Evolutionary conservation across 768 basidiomycete species (phyloP).

Genomic region (Boletus tomentosulus): DNA sequence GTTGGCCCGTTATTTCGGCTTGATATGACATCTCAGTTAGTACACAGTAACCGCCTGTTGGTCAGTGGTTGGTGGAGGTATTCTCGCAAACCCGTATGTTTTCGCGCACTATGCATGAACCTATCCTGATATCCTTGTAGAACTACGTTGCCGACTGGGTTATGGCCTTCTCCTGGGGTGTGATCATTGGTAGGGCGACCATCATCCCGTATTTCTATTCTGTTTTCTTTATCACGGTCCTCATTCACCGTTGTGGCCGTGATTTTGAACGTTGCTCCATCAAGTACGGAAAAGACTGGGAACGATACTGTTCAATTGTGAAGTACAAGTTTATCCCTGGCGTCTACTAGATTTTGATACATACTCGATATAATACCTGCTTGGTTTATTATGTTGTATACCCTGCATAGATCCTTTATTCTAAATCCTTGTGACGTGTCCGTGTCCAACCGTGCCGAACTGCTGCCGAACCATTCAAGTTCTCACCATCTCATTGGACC

Average conservation of each 20-base stretch:
- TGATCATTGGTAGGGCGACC: slow-evolving; percentile 66
- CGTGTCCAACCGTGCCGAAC: neutral
- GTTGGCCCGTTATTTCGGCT: slow-evolving; percentile 8
- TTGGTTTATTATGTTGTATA: neutral
- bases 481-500: slow-evolving; percentile 23
- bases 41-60: slow-evolving; percentile 78
- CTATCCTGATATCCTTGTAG: slow-evolving; percentile 30
- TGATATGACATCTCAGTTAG: slow-evolving; percentile 6
- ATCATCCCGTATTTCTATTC: slow-evolving; percentile 97
- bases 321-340: slow-evolving; percentile 89
- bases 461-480: slow-evolving; percentile 10
- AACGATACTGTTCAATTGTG: slow-evolving; percentile 81
- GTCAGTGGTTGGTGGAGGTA: slow-evolving; percentile 93
- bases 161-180: slow-evolving; percentile 84
- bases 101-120: neutral
- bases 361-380: slow-evolving; percentile 6
- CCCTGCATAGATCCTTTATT: too few relatives aligned
- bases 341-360: slow-evolving; percentile 55
- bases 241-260: slow-evolving; percentile 85
- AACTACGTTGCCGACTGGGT: slow-evolving; percentile 95
- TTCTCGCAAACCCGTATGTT: slow-evolving; percentile 83
- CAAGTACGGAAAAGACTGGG: slow-evolving; percentile 97
- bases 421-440: slow-evolving; percentile 2
- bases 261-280: slow-evolving; percentile 93
- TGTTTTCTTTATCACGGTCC: slow-evolving; percentile 90